These are phyloP conservation scores for Teratosphaeriaceae sp. DNA, from an alignment of 2,329 filamentous ascomycete species.

Conservation along the genomic window DNA sequence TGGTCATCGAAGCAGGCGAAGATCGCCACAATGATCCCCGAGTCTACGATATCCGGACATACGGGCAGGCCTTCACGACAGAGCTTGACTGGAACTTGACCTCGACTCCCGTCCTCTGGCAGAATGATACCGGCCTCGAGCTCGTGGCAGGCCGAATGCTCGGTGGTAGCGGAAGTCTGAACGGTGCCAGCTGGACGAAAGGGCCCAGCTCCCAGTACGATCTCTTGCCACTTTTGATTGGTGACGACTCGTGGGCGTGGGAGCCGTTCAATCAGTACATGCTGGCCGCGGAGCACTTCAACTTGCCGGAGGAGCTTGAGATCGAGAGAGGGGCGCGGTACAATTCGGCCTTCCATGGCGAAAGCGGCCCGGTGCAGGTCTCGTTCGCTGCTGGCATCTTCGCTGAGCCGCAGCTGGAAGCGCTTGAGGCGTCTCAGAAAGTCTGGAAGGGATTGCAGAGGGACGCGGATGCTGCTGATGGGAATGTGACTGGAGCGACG, in stretches of 20 bases:
- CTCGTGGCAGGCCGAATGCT: slow-evolving; percentile 22
- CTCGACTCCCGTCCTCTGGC: slow-evolving; percentile 17
- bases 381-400: slow-evolving; percentile 20
- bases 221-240: slow-evolving; percentile 22
- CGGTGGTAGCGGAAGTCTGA: slow-evolving; percentile 21
- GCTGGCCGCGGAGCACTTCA: slow-evolving; percentile 20
- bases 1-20: slow-evolving; percentile 22
- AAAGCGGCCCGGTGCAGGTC: slow-evolving; percentile 17
- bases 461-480: slow-evolving; percentile 19
- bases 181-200: slow-evolving; percentile 25
- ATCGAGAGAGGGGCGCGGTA: slow-evolving; percentile 17
- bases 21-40: slow-evolving; percentile 15
- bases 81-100: slow-evolving; percentile 19
- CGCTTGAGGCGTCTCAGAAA: slow-evolving; percentile 16
- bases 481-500: slow-evolving; percentile 17
- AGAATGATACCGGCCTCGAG: slow-evolving; percentile 13
- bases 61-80: slow-evolving; percentile 11
- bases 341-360: slow-evolving; percentile 12
- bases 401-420: slow-evolving; percentile 17
- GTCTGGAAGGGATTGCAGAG: slow-evolving; percentile 16
- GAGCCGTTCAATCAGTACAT: slow-evolving; percentile 20
- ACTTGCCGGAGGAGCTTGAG: slow-evolving; percentile 13
- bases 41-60: slow-evolving; percentile 18
- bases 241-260: slow-evolving; percentile 22
- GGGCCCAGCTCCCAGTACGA: slow-evolving; percentile 22